Percentiles rank a stretch among this genome's conserved stretches.
Evolutionary conservation across 345 rosid genomes (phyloP).

Genomic region (Adansonia digitata): DNA sequence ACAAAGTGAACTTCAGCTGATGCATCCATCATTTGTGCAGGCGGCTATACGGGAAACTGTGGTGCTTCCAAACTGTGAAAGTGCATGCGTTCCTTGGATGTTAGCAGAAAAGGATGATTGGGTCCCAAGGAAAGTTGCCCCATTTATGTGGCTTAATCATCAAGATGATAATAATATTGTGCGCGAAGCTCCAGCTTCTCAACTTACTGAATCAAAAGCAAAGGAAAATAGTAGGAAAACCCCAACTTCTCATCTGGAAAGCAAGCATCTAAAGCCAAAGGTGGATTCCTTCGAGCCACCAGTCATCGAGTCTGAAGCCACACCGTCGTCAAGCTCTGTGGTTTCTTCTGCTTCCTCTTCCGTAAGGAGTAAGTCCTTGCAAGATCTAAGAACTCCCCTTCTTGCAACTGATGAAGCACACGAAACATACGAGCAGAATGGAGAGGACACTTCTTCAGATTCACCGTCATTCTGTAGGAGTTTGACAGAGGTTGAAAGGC

Average conservation of each 20-base stretch:
- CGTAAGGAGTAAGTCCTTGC: conserved; percentile 30
- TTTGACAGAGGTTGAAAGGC: conserved; percentile 21
- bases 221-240: conserved; percentile 2
- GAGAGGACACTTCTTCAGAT: conserved; percentile 24
- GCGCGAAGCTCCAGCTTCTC: neutral
- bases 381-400: conserved; percentile 54
- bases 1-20: conserved; percentile 9
- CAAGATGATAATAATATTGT: conserved; percentile 49
- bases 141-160: conserved; percentile 78
- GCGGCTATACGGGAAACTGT: conserved; percentile 57
- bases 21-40: conserved; percentile 35
- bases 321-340: conserved; percentile 20
- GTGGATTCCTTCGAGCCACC: conserved; percentile 23
- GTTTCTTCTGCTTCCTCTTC: conserved; percentile 13
- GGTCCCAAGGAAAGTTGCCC: conserved; percentile 69
- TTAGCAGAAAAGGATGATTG: conserved; percentile 87
- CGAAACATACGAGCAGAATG: conserved; percentile 21
- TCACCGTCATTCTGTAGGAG: conserved; percentile 27
- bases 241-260: conserved; percentile 22
- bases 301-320: conserved; percentile 15
- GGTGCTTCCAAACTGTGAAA: conserved; percentile 94
- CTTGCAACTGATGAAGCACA: conserved; percentile 31
- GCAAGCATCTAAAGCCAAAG: conserved; percentile 26
- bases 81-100: conserved; percentile 77
- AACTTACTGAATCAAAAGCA: conserved; percentile 6